Base-by-base conservation (phyloP, 2,329 filamentous ascomycete species). In the Drechslerella coelobrocha region DNA sequence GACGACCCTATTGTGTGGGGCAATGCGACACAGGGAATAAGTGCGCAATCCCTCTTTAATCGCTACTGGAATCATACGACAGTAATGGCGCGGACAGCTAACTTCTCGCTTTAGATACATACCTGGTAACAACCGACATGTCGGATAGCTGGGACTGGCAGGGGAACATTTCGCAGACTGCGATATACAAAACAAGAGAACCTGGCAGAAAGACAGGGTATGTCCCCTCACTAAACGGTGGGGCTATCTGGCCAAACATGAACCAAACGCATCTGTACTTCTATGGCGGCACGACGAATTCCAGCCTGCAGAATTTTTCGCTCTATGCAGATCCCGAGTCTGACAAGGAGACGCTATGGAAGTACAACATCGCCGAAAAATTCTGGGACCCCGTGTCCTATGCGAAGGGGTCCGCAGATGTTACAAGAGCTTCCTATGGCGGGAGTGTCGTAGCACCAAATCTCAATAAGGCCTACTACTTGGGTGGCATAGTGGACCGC, bases 1-100 rank as follows among this genome's bases (percentile, higher is more conserved):
- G 65, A 69, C 47, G 65, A 69, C 27, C 65, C 52, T 26, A 57
- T 62, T 10, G 59, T 69, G 6, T 69, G 65, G 65, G 65, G 57
- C 10, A 57, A 31, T 17, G 39, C 63, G 10, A 69, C 65, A 10
- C 57, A 61, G 27, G 65, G 65, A 47, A 69, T 69, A 26, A 69
- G 65, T 69, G 41, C 34, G 65, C 24, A 6, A 10, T n/a, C 3
- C 4, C 34, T n/a, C 34, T 39, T 10, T 5, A 10, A 39, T 27
- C 34, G 5, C 12, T 43, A 21, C 17, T 34, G 41, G 7, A 21
- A 10, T 7, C 14, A 45, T 8, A 48, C 23, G 2, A 8, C 6
- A 24, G 26, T 17, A 17, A 23, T 41, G 52, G 21, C 10, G 37
- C 37, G 43, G 45, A 56, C 37, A 19, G 43, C 3, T 21, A 9